A percentile compares a stretch with the other conserved stretches of the same genome.
These are phyloP conservation scores for Metarhizium rileyi DNA, from an alignment of 2,329 filamentous ascomycete genomes.

Conservation along the genomic window DNA sequence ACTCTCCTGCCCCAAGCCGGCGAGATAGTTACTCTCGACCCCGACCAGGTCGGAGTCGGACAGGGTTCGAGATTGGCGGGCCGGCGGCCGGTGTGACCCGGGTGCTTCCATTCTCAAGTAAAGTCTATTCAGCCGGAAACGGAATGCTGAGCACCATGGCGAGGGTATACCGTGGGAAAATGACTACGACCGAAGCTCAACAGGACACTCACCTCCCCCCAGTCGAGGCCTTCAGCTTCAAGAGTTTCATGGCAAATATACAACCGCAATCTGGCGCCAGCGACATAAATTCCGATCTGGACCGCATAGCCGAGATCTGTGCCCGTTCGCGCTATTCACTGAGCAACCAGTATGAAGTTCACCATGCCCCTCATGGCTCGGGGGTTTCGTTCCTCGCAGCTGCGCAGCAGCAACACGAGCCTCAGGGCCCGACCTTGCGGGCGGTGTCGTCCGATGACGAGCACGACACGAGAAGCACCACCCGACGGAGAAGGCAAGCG, in stretches of 20 bases:
- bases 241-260: conserved; percentile 51
- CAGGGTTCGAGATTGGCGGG: conserved; percentile 18
- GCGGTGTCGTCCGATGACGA: conserved; percentile 49
- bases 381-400: conserved; percentile 36
- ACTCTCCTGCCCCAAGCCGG: conserved; percentile 31
- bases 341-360: conserved; percentile 58
- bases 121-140: conserved; percentile 24
- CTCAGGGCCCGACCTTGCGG: conserved; percentile 45
- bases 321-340: conserved; percentile 54
- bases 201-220: conserved; percentile 44
- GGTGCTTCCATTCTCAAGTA: conserved; percentile 23
- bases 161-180: conserved; percentile 31
- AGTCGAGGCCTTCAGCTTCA: conserved; percentile 55
- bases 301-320: conserved; percentile 58
- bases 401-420: conserved; percentile 19
- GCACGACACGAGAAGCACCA: conserved; percentile 27
- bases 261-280: conserved; percentile 31
- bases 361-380: conserved; percentile 52
- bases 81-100: conserved; percentile 20
- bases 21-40: conserved; percentile 20
- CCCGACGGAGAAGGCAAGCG: conserved; percentile 27
- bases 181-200: conserved; percentile 13
- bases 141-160: conserved; percentile 34
- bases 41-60: conserved; percentile 19
- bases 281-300: conserved; percentile 48